Conservation (phyloP, 805 yeast genomes). For the Kodamaea laetipori region DNA sequence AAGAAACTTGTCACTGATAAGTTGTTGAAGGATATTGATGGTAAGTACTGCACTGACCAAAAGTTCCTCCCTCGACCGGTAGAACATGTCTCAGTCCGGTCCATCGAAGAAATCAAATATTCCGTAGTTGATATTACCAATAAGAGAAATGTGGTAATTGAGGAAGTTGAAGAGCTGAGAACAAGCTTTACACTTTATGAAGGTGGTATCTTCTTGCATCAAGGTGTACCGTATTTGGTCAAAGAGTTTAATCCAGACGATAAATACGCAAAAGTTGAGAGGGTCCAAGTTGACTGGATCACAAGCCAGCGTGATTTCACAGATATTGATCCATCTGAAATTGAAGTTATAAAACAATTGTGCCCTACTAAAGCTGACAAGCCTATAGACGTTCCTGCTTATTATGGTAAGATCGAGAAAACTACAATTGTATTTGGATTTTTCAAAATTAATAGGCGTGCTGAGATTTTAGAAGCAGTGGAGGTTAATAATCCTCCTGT, state of each 20-base stretch:
- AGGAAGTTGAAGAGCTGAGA: constrained; percentile 85
- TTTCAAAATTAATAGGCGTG: constrained; percentile 77
- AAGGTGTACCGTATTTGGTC: constrained; percentile 87
- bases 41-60: constrained; percentile 35
- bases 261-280: constrained; percentile 78
- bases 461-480: constrained; percentile 86
- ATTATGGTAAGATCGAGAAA: constrained; percentile 72
- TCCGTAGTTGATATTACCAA: constrained; percentile 91
- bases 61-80: constrained; percentile 82
- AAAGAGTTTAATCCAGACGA: constrained; percentile 79
- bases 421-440: constrained; percentile 88
- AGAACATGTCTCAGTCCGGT: constrained; percentile 72
- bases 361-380: constrained; percentile 39
- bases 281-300: constrained; percentile 93
- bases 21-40: constrained; percentile 35
- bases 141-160: constrained; percentile 74
- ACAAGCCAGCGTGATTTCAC: constrained; percentile 91
- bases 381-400: constrained; percentile 55
- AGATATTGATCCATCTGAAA: constrained; percentile 83
- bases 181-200: constrained; percentile 86
- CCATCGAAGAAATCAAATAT: constrained; percentile 76
- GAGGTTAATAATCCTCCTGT: constrained; percentile 91
- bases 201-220: constrained; percentile 93
- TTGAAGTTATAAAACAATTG: constrained; percentile 62
- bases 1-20: constrained; percentile 38